Conservation (phyloP, 768 basidiomycete species). For the Boletus bicolor region DNA sequence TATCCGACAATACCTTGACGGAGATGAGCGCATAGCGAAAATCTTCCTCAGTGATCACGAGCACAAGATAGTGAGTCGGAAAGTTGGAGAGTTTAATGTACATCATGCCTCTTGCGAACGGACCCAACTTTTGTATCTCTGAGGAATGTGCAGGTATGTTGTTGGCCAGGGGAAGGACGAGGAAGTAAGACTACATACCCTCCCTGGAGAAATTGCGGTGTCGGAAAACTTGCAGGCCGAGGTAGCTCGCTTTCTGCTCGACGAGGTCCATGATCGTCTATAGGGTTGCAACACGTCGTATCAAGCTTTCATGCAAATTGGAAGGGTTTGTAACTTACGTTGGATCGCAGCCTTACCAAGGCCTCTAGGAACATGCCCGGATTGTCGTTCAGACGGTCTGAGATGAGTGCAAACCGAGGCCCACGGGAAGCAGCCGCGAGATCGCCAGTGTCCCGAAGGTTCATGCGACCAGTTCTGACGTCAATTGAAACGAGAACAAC, state of each 20-base stretch:
- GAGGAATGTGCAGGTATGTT: neutral
- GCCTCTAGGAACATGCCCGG: conserved; percentile 57
- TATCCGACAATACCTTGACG: conserved; percentile 51
- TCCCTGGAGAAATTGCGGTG: conserved; percentile 62
- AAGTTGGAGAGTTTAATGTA: conserved; percentile 79
- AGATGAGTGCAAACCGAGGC: conserved; percentile 56
- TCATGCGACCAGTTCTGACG: conserved; percentile 72
- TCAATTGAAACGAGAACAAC: conserved; percentile 76
- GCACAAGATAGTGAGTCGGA: conserved; percentile 78
- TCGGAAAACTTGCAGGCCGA: conserved; percentile 75
- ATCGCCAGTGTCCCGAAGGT: conserved; percentile 77
- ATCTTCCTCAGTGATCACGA: conserved; percentile 74
- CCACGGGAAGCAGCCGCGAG: conserved; percentile 72
- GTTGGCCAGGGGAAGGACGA: neutral
- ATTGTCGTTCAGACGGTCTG: conserved; percentile 66
- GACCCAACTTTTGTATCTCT: conserved; percentile 75
- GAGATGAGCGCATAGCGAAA: conserved; percentile 83
- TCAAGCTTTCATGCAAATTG: neutral
- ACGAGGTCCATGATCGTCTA: conserved; percentile 81
- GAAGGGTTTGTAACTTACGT: conserved; percentile 42
- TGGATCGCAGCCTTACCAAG: conserved; percentile 56
- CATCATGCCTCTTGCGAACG: conserved; percentile 54
- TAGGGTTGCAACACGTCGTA: neutral
- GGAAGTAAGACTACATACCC: conserved; percentile 40
- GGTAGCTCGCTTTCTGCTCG: conserved; percentile 81